phyloP scores from a whole-genome alignment of 2,329 filamentous ascomycete species.

The Aspergillus pseudoterreus region DNA sequence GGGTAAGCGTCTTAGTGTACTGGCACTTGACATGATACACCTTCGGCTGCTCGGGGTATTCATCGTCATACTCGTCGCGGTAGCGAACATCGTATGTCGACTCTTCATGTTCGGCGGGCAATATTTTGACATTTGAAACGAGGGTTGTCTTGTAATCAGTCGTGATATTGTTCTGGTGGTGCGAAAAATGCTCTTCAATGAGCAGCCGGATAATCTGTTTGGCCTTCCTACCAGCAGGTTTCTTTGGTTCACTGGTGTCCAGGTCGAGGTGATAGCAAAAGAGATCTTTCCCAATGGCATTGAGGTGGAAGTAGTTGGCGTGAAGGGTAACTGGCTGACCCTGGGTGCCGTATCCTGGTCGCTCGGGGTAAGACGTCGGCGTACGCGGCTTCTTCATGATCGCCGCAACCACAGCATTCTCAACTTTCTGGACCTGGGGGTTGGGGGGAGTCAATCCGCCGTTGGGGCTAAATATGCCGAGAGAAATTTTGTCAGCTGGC shows the following conservation, averaged over 20 bases:
- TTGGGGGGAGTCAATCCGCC: constrained; percentile 18
- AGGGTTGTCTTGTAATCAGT: constrained; percentile 40
- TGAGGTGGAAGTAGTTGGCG: constrained; percentile 39
- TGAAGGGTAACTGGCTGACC: constrained; percentile 31
- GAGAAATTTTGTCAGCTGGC: neutral
- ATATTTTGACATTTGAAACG: constrained; percentile 29
- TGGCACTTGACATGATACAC: constrained; percentile 36
- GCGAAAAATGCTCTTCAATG: constrained; percentile 33
- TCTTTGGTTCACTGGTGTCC: constrained; percentile 21
- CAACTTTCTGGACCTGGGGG: constrained; percentile 22
- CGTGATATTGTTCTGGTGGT: constrained; percentile 28
- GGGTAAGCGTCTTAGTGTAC: constrained; percentile 30
- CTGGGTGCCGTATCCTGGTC: constrained; percentile 36
- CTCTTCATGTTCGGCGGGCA: constrained; percentile 9
- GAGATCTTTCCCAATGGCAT: constrained; percentile 33
- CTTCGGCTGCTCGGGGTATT: constrained; percentile 26
- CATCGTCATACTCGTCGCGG: constrained; percentile 33
- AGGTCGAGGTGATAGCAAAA: constrained; percentile 42
- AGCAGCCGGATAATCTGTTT: constrained; percentile 48
- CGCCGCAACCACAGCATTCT: constrained; percentile 24
- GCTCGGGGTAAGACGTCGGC: constrained; percentile 25
- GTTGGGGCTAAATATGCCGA: constrained; percentile 17
- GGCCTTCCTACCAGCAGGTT: constrained; percentile 40
- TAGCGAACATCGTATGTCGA: constrained; percentile 28
- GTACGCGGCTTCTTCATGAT: constrained; percentile 17